Conservation (phyloP, 176 grass and related monocot species). For the Aegilops umbellulata region DNA sequence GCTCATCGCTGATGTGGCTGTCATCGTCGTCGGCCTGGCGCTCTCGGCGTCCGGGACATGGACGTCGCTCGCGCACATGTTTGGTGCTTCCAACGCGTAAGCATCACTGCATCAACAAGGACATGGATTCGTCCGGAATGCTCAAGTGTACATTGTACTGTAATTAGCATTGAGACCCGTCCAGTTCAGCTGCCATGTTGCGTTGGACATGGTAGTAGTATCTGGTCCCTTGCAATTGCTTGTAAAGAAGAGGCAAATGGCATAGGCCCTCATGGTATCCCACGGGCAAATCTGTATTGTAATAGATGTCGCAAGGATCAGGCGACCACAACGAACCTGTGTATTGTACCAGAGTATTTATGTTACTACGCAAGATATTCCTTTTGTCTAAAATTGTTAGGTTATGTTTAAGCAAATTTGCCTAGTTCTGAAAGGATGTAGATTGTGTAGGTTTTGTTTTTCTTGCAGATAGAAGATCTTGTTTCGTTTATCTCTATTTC, state of each 20-base stretch:
- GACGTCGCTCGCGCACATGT: constrained; percentile 81
- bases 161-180: not conserved
- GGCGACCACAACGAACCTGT: not conserved
- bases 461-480: not conserved
- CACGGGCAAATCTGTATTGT: not conserved
- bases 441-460: not conserved
- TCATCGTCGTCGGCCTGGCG: constrained; percentile 51
- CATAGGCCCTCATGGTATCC: not conserved
- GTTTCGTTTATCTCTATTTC: not conserved
- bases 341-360: not conserved
- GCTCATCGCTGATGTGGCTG: constrained; percentile 38
- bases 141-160: constrained; percentile 15
- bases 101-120: not conserved
- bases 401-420: not conserved
- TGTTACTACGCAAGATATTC: not conserved
- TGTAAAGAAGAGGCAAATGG: not conserved
- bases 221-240: not conserved
- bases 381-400: not conserved
- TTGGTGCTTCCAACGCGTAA: constrained; percentile 46
- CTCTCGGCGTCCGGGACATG: constrained; percentile 78
- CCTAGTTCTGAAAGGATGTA: not conserved
- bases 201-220: not conserved
- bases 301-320: not conserved
- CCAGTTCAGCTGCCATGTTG: constrained; percentile 7
- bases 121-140: not conserved